phyloP scores from a whole-genome alignment of 768 basidiomycete genomes.

The Lactarius quietus region DNA sequence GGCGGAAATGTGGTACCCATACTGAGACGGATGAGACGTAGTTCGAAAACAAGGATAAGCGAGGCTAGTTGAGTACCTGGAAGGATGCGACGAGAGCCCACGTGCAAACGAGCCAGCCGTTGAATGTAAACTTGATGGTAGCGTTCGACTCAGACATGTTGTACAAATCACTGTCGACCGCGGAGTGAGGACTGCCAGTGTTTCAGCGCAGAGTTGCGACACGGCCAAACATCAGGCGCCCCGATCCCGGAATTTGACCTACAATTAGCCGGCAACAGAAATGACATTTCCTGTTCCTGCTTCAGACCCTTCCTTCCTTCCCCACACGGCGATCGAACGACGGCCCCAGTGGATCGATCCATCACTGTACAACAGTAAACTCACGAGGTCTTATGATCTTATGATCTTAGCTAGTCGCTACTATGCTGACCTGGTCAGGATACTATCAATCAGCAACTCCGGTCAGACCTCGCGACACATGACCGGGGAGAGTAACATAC shows the following conservation, averaged over 20 bases:
- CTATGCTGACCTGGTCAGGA: background rate
- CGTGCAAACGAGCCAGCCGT: conserved; percentile 61
- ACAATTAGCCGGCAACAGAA: background rate
- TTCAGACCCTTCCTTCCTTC: background rate
- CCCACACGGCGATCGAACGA: conserved; percentile 62
- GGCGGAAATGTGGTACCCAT: conserved; percentile 91
- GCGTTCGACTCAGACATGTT: background rate
- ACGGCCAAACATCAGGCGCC: background rate
- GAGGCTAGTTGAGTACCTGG: conserved; percentile 33
- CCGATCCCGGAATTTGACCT: background rate
- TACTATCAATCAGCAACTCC: background rate
- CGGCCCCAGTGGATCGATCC: background rate
- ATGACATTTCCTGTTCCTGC: background rate
- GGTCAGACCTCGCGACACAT: background rate
- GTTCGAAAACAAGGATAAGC: background rate
- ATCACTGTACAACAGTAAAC: background rate
- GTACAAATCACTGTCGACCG: background rate
- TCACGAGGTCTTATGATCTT: background rate
- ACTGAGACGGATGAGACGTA: conserved; percentile 38
- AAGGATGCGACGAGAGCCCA: conserved; percentile 68
- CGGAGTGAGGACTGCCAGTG: too few species aligned
- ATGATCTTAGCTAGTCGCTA: background rate
- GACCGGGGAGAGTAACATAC: background rate
- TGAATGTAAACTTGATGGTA: conserved; percentile 43
- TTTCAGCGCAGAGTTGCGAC: too few species aligned